Evolutionary conservation across 2,329 filamentous ascomycete species (phyloP).

Genomic region (Cadophora sp.): DNA sequence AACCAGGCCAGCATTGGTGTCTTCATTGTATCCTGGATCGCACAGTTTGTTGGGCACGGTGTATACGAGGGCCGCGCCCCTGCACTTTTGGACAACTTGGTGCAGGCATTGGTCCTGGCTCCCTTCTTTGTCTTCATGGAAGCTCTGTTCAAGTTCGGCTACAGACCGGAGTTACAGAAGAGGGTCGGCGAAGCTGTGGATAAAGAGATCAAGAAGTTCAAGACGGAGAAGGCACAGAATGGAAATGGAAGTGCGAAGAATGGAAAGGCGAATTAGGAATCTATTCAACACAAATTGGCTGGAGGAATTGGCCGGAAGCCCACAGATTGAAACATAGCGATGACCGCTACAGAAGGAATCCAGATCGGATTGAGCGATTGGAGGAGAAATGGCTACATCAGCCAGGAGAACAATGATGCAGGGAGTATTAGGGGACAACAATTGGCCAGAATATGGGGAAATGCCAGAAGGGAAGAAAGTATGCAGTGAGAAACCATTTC

Average conservation of each 20-base stretch:
- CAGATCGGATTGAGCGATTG: neutral
- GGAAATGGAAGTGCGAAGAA: constrained; percentile 49
- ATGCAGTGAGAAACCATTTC: constrained; percentile 17
- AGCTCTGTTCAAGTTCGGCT: constrained; percentile 87
- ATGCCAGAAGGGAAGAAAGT: too few relatives aligned
- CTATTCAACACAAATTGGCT: neutral
- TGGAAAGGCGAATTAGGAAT: constrained; percentile 54
- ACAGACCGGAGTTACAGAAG: constrained; percentile 84
- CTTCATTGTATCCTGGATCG: constrained; percentile 80
- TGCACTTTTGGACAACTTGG: constrained; percentile 86
- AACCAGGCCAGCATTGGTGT: constrained; percentile 67
- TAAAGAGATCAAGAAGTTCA: constrained; percentile 79
- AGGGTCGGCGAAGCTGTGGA: constrained; percentile 79
- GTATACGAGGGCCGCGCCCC: constrained; percentile 87
- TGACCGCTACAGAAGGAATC: neutral
- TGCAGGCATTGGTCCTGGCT: constrained; percentile 90
- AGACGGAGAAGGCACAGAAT: constrained; percentile 55
- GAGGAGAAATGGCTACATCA: neutral
- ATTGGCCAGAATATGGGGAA: too few relatives aligned
- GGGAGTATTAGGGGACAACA: neutral
- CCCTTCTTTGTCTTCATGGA: constrained; percentile 99
- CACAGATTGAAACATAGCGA: neutral
- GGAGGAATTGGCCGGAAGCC: neutral
- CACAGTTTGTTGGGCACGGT: constrained; percentile 92
- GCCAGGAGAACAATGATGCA: neutral